phyloP scores from a whole-genome alignment of 139 green algal species.

The Ostreobium quekettii region DNA sequence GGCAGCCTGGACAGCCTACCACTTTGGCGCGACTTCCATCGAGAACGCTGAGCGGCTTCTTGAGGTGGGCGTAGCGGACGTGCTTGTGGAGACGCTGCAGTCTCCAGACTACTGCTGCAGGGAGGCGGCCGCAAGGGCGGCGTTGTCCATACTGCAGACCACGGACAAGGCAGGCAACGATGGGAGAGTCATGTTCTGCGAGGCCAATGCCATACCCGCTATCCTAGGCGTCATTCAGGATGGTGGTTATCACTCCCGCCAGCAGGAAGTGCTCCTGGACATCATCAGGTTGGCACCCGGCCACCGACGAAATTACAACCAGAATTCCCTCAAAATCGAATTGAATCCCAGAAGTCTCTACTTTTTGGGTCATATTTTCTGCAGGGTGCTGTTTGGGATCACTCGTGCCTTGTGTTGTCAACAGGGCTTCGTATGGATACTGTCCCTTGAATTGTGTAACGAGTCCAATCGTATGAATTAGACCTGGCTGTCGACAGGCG shows the following conservation, averaged over 20 bases:
- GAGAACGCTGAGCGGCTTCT: neutral
- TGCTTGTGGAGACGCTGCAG: slow-evolving; percentile 5
- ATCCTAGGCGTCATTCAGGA: slow-evolving; percentile 9
- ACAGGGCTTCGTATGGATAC: too few species aligned
- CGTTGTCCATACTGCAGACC: neutral
- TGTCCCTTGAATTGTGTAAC: too few species aligned
- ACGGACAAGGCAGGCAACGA: neutral
- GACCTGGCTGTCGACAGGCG: too few species aligned
- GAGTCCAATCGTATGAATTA: too few species aligned
- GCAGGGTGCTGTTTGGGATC: too few species aligned
- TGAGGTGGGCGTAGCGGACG: slow-evolving; percentile 8
- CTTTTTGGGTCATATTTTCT: too few species aligned
- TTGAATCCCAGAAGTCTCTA: too few species aligned
- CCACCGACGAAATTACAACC: too few species aligned
- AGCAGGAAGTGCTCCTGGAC: neutral
- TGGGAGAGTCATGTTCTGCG: neutral
- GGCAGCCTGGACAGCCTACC: slow-evolving; percentile 1
- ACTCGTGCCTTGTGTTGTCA: too few species aligned
- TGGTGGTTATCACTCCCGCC: neutral
- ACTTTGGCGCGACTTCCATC: slow-evolving; percentile 1
- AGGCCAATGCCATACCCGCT: slow-evolving; percentile 11
- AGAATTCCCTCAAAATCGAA: too few species aligned
- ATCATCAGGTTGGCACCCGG: too few species aligned
- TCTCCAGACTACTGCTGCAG: slow-evolving; percentile 17
- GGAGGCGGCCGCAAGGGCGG: slow-evolving; percentile 2